A percentile compares a stretch with the other conserved stretches of the same genome.
phyloP scores from a whole-genome alignment of 305 asterid genomes.

The Solanum hybrid region DNA sequence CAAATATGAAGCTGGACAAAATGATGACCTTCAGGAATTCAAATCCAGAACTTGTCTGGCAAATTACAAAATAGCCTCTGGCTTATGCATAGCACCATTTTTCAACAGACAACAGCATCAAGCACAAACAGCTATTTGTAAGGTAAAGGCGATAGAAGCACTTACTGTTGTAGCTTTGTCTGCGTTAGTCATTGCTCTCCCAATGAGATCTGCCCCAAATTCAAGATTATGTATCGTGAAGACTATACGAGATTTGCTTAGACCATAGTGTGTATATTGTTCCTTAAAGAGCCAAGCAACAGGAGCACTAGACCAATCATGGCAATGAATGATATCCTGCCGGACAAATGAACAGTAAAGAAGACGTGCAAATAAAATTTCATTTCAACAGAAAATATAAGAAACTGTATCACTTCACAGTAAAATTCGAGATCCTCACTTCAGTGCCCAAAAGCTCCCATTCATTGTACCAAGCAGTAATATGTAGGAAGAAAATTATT shows the following conservation, averaged over 20 bases:
- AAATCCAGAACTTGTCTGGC: neutral
- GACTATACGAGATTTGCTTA: slow-evolving; percentile 81
- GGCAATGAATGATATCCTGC: slow-evolving; percentile 96
- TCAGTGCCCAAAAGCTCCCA: neutral
- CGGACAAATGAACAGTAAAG: slow-evolving; percentile 13
- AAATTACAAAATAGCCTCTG: neutral
- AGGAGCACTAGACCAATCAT: slow-evolving; percentile 99
- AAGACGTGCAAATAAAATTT: neutral
- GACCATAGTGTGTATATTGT: slow-evolving; percentile 74
- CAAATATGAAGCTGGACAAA: neutral
- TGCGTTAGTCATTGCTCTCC: slow-evolving; percentile 66
- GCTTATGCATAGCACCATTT: neutral
- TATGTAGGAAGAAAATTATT: neutral
- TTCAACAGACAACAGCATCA: neutral
- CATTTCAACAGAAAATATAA: neutral
- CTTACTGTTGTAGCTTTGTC: slow-evolving; percentile 95
- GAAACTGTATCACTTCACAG: neutral
- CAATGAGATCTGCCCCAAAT: slow-evolving; percentile 73
- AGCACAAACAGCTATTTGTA: slow-evolving; percentile 4
- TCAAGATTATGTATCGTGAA: slow-evolving; percentile 98
- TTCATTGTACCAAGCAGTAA: neutral
- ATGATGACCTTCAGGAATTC: neutral
- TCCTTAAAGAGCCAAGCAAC: slow-evolving; percentile 95
- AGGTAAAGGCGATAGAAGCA: neutral
- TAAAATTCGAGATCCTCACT: neutral